phyloP scores from a whole-genome alignment of 2,329 filamentous ascomycete species.

The Pseudogymnoascus sp. region DNA sequence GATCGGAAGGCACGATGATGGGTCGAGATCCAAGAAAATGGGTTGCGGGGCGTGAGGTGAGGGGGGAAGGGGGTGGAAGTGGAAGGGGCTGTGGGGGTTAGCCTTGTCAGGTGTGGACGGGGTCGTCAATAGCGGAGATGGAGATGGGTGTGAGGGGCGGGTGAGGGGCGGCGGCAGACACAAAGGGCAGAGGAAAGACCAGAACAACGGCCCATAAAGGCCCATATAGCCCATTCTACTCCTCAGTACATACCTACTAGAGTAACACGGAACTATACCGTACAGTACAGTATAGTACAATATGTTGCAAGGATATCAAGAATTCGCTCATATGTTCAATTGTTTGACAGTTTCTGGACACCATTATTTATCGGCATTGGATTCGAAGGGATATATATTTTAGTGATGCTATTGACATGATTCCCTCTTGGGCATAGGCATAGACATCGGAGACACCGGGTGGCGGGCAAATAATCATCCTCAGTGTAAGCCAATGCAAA shows the following conservation, averaged over 20 bases:
- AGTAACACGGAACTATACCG: not conserved
- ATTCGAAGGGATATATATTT: not conserved
- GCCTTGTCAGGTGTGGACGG: not conserved
- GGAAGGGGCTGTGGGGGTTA: not conserved
- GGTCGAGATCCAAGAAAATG: slow-evolving; percentile 6
- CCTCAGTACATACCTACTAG: not conserved
- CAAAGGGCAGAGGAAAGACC: not conserved
- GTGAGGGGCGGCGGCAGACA: not conserved
- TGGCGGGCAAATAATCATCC: not conserved
- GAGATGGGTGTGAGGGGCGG: not conserved
- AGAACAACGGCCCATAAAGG: not conserved
- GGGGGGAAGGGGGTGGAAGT: not conserved
- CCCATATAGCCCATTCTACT: not conserved
- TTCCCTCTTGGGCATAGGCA: not conserved
- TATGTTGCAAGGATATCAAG: not conserved
- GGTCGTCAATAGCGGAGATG: not conserved
- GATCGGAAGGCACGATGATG: slow-evolving; percentile 6
- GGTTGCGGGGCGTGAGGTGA: not conserved
- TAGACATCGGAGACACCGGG: not conserved
- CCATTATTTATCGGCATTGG: not conserved
- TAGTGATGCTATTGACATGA: not conserved
- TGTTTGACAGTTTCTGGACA: not conserved
- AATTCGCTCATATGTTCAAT: not conserved
- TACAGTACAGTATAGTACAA: not conserved
- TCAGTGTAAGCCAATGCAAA: not conserved